Evolutionary conservation across 2,329 filamentous ascomycete genomes (phyloP).

Genomic region (Trichoderma brevicompactum): DNA sequence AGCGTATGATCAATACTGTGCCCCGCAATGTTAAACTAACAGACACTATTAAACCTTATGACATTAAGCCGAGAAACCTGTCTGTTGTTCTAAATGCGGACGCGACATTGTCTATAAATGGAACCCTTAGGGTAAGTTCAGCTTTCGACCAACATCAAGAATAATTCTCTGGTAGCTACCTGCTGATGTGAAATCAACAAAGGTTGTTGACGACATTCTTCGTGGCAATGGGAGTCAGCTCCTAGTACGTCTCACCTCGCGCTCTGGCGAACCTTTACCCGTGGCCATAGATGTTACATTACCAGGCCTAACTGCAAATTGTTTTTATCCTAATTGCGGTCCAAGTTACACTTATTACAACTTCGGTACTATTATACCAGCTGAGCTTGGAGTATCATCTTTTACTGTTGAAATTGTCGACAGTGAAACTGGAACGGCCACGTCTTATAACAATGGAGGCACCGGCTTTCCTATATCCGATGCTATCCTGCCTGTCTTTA

Average conservation of each 20-base stretch:
- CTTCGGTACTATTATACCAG: background rate
- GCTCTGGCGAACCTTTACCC: background rate
- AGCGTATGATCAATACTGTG: slow-evolving; percentile 18
- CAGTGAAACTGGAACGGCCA: background rate
- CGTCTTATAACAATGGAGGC: background rate
- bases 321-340: slow-evolving; percentile 10
- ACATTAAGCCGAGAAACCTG: slow-evolving; percentile 1
- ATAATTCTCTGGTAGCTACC: background rate
- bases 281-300: background rate
- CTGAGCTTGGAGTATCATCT: background rate
- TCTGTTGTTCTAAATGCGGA: background rate
- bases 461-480: slow-evolving; percentile 2
- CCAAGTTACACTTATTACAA: background rate
- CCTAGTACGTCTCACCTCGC: background rate
- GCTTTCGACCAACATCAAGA: too few species aligned
- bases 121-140: background rate
- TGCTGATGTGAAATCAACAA: too few species aligned
- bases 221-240: background rate
- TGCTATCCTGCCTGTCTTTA: background rate
- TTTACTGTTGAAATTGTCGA: slow-evolving; percentile 6
- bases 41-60: background rate
- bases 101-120: background rate
- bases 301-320: background rate
- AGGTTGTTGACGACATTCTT: background rate
- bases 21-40: background rate